These are phyloP conservation scores for Abelmoschus esculentus DNA, from an alignment of 345 rosid genomes.

Conservation along the genomic window DNA sequence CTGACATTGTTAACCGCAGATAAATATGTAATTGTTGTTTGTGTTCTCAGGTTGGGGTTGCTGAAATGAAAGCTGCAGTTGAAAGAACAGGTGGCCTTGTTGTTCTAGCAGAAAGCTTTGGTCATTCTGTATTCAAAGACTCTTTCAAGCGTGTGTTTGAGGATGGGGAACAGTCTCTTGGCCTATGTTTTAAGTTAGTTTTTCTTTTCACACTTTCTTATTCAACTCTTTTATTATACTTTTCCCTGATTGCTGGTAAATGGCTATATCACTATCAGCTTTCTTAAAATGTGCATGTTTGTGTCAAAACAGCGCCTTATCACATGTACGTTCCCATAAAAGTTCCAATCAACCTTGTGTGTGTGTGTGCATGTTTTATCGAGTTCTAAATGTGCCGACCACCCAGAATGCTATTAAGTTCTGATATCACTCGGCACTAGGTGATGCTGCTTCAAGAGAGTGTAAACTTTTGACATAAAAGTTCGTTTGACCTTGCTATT, in stretches of 20 bases:
- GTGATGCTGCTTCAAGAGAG: not conserved
- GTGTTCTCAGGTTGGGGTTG: conserved; percentile 75
- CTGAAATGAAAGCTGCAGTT: conserved; percentile 37
- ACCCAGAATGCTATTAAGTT: not conserved
- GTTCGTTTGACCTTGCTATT: too few species aligned
- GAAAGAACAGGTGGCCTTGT: conserved; percentile 97
- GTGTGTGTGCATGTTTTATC: not conserved
- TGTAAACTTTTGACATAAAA: not conserved
- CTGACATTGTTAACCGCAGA: conserved; percentile 19
- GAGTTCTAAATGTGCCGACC: not conserved
- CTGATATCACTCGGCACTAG: not conserved
- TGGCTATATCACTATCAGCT: too few species aligned
- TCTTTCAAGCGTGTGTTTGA: conserved; percentile 91
- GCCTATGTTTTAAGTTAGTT: conserved; percentile 80
- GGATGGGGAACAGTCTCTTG: conserved; percentile 38
- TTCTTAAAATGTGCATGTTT: too few species aligned
- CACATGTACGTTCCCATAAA: too few species aligned
- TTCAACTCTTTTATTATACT: not conserved
- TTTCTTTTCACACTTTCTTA: not conserved
- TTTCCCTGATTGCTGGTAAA: not conserved
- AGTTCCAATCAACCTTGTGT: not conserved
- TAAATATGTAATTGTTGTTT: conserved; percentile 4
- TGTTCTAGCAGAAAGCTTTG: conserved; percentile 95
- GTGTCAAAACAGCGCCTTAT: too few species aligned
- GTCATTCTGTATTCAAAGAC: conserved; percentile 93